Conservation (phyloP, 345 rosid species). For the Eucalyptus fibrosa region DNA sequence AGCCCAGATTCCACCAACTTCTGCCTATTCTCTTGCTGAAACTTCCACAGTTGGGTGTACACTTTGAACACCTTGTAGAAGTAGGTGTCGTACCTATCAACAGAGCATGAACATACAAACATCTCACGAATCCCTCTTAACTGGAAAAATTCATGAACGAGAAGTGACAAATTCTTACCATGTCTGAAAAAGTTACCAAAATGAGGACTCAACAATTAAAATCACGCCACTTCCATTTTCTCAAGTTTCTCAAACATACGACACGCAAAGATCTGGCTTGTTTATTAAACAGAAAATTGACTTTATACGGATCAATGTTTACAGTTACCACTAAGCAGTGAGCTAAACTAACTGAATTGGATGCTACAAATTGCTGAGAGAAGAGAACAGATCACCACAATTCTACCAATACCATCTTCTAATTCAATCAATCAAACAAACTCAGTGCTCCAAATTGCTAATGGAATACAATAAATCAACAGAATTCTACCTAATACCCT, state of each 20-base stretch:
- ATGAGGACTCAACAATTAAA: neutral
- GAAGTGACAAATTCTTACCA: neutral
- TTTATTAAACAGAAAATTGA: neutral
- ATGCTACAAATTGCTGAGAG: neutral
- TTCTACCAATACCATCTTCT: neutral
- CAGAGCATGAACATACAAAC: neutral
- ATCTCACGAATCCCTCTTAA: no score
- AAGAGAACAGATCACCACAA: neutral
- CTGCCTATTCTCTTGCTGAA: constrained; percentile 90
- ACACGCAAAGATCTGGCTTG: neutral
- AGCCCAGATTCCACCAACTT: constrained; percentile 88
- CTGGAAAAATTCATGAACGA: neutral
- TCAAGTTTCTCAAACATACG: neutral
- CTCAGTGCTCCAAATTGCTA: neutral
- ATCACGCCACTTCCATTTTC: neutral
- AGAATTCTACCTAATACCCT: neutral
- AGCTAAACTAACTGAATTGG: neutral
- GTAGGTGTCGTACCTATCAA: constrained; percentile 68
- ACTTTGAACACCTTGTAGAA: constrained; percentile 96
- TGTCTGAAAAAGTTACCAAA: neutral
- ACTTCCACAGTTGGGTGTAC: constrained; percentile 95
- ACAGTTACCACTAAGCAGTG: neutral
- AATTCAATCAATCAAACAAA: neutral
- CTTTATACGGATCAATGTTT: neutral
- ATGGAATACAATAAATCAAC: neutral